These are phyloP conservation scores for Sclerotinia spermophila DNA, from an alignment of 2,329 filamentous ascomycete genomes.

Conservation along the genomic window DNA sequence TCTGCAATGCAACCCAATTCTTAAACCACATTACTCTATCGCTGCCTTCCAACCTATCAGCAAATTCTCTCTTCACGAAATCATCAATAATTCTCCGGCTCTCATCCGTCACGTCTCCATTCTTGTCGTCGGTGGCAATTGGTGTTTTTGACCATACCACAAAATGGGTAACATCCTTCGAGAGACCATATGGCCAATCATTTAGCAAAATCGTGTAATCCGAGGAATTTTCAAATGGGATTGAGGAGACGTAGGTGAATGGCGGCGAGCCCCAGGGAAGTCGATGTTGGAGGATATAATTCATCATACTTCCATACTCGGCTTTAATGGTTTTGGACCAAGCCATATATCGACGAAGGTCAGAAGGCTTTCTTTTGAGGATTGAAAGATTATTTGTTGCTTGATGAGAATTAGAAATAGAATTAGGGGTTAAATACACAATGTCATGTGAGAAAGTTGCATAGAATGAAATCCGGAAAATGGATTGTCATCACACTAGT, in stretches of 20 bases:
- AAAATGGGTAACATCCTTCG: conserved; percentile 66
- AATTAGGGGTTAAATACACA: not conserved
- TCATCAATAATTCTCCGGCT: conserved; percentile 60
- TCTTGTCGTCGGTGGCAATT: conserved; percentile 66
- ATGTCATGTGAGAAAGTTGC: conserved; percentile 1
- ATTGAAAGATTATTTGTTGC: conserved; percentile 61
- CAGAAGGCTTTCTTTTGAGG: conserved; percentile 76
- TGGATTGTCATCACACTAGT: conserved; percentile 3
- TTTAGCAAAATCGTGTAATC: conserved; percentile 74
- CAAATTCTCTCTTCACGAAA: conserved; percentile 70
- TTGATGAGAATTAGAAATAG: conserved; percentile 29
- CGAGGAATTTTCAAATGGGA: conserved; percentile 50
- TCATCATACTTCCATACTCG: conserved; percentile 74
- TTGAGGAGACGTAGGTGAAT: conserved; percentile 42
- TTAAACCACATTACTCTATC: conserved; percentile 78
- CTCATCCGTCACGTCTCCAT: conserved; percentile 68
- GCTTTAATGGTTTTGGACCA: conserved; percentile 69
- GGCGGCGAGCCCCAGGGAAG: conserved; percentile 63
- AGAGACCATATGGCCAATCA: conserved; percentile 89
- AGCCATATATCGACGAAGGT: conserved; percentile 73
- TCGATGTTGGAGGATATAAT: conserved; percentile 71
- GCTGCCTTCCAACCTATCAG: conserved; percentile 49
- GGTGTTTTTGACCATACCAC: conserved; percentile 88
- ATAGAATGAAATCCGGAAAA: not conserved
- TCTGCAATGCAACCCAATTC: conserved; percentile 88